Evolutionary conservation across 768 basidiomycete species (phyloP).

Genomic region (Mycena rosella): DNA sequence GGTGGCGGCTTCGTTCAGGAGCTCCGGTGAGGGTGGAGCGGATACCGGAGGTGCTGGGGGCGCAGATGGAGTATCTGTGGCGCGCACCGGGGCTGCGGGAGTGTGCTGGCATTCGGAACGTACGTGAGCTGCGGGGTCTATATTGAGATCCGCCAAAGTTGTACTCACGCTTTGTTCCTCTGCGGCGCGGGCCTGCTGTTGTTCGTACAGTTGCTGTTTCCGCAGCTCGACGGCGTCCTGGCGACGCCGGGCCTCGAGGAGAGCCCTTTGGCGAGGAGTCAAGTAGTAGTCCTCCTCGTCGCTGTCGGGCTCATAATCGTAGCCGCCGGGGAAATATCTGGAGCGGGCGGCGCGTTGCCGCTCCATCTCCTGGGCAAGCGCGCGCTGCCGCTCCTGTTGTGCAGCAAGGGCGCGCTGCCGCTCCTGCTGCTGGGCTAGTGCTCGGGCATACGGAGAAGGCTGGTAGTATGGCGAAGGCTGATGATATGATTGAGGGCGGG

Average conservation of each 20-base stretch:
- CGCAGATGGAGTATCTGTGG: conserved; percentile 6
- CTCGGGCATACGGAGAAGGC: conserved; percentile 41
- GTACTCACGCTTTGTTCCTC: conserved; percentile 28
- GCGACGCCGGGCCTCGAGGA: conserved; percentile 48
- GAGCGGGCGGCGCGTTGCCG: conserved; percentile 52
- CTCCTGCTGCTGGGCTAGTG: conserved; percentile 38
- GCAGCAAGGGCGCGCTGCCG: conserved; percentile 42
- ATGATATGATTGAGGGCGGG: conserved; percentile 35
- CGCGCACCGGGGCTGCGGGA: conserved; percentile 2
- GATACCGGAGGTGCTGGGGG: conserved; percentile 23
- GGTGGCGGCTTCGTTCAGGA: conserved; percentile 56
- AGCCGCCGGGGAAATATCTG: conserved; percentile 57
- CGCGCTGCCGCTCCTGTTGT: conserved; percentile 42
- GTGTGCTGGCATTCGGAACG: conserved; percentile 16
- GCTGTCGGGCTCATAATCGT: conserved; percentile 48
- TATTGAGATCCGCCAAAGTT: conserved; percentile 6
- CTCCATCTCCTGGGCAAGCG: conserved; percentile 45
- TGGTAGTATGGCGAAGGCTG: conserved; percentile 42
- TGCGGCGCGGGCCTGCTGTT: conserved; percentile 26
- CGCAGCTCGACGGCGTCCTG: conserved; percentile 46
- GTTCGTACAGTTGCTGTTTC: conserved; percentile 34
- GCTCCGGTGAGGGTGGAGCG: conserved; percentile 44
- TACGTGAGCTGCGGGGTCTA: conserved; percentile 8
- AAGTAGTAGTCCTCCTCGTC: conserved; percentile 42
- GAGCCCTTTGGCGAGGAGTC: conserved; percentile 47